Evolutionary conservation across 106 monocot species (phyloP).

Genomic region (Dioscorea zingiberensis): DNA sequence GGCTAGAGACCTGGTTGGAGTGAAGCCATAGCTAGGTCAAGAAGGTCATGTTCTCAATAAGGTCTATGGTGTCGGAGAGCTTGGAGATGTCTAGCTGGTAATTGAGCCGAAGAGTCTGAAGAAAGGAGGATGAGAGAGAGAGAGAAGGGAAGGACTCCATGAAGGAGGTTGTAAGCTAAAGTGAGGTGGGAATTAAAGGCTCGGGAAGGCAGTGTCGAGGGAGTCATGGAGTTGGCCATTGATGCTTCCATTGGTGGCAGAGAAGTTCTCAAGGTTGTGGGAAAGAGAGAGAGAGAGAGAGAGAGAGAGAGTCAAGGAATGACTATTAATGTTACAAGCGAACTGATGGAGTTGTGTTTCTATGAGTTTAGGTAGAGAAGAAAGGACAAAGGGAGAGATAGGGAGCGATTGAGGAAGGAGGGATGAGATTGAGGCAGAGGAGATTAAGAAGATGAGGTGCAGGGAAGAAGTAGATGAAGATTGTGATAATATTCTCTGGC

Average conservation of each 20-base stretch:
- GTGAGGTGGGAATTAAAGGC: slow-evolving; percentile 27
- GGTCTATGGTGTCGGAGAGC: slow-evolving; percentile 30
- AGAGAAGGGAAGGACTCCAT: slow-evolving; percentile 11
- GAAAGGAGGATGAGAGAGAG: slow-evolving; percentile 14
- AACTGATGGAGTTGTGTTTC: too few species aligned
- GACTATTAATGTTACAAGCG: too few species aligned
- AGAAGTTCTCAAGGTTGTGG: slow-evolving; percentile 45
- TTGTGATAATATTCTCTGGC: too few species aligned
- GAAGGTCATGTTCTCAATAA: slow-evolving; percentile 37
- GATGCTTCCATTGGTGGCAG: slow-evolving; percentile 47
- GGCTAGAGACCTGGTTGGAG: slow-evolving; percentile 50
- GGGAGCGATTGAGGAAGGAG: too few species aligned
- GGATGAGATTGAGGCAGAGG: too few species aligned
- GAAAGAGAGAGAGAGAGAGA: too few species aligned
- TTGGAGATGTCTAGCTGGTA: slow-evolving; percentile 24
- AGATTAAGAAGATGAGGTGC: too few species aligned
- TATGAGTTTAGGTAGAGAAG: too few species aligned
- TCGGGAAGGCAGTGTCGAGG: slow-evolving; percentile 28
- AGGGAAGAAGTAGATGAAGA: too few species aligned
- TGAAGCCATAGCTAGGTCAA: slow-evolving; percentile 55
- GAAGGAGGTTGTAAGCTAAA: slow-evolving; percentile 25
- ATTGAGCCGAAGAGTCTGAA: slow-evolving; percentile 54
- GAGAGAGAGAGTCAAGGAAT: slow-evolving; percentile 18
- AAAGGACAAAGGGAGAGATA: too few species aligned
- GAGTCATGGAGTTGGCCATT: slow-evolving; percentile 35